phyloP scores from a whole-genome alignment of 1,139 yeast species.

The Saccharomycopsis phalli region DNA sequence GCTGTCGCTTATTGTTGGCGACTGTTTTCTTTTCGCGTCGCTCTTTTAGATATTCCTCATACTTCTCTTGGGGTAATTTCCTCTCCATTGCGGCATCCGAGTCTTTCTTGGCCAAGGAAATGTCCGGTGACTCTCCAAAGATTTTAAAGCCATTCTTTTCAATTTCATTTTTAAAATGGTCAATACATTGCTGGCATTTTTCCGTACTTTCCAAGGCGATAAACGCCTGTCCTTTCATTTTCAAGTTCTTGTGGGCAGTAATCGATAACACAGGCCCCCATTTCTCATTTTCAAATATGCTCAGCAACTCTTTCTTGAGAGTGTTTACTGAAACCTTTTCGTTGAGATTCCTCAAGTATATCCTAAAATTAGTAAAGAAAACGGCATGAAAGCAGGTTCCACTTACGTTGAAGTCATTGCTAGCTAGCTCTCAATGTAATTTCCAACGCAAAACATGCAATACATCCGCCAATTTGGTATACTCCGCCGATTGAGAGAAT shows the following conservation, averaged over 20 bases:
- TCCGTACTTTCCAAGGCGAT: conserved; percentile 43
- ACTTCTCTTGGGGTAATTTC: conserved; percentile 25
- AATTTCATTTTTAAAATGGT: not conserved
- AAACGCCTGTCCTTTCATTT: conserved; percentile 81
- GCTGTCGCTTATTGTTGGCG: conserved; percentile 22
- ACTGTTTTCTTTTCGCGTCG: conserved; percentile 25
- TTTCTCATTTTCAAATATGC: conserved; percentile 28
- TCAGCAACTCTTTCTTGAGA: conserved; percentile 32
- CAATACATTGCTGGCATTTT: conserved; percentile 8
- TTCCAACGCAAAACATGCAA: not conserved
- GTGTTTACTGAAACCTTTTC: conserved; percentile 53
- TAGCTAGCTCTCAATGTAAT: not conserved
- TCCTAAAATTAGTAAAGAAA: conserved; percentile 18
- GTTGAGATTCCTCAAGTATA: conserved; percentile 62
- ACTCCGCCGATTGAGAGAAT: no score
- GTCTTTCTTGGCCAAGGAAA: conserved; percentile 35
- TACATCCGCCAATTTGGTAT: not conserved
- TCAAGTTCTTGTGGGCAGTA: conserved; percentile 51
- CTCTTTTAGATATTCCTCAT: conserved; percentile 27
- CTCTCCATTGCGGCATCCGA: conserved; percentile 38
- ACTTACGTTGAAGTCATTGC: not conserved
- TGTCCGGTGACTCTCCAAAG: conserved; percentile 16
- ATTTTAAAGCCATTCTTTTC: conserved; percentile 4
- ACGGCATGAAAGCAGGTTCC: not conserved
- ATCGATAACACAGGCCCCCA: conserved; percentile 47